A percentile compares a stretch with the other conserved stretches of the same genome.
Conservation (phyloP, 352 stramenopile species). For the Globisporangium okanoganense region DNA sequence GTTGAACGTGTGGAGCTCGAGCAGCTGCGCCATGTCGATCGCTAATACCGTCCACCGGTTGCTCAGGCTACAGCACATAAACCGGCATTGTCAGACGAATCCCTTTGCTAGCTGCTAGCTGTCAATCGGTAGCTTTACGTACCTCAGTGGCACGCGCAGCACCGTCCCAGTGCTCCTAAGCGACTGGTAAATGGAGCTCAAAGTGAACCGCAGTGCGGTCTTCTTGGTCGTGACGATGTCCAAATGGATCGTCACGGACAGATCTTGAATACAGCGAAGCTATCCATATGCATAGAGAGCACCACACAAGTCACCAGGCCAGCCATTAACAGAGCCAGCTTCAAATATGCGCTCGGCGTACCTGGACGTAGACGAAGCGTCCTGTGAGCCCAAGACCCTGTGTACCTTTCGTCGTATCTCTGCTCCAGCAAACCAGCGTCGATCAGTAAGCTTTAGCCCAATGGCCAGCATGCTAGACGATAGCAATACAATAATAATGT, state of each 20-base stretch:
- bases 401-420: slow-evolving; percentile 40
- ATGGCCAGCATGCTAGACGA: neutral
- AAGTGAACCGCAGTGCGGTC: slow-evolving; percentile 50
- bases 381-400: slow-evolving; percentile 63
- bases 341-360: slow-evolving; percentile 19
- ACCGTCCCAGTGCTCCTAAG: slow-evolving; percentile 56
- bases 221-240: slow-evolving; percentile 73
- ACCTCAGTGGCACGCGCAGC: slow-evolving; percentile 56
- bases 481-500: no score
- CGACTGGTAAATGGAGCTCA: slow-evolving; percentile 66
- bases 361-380: slow-evolving; percentile 68
- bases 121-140: neutral
- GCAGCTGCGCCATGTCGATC: slow-evolving; percentile 55
- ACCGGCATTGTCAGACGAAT: neutral
- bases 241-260: slow-evolving; percentile 60
- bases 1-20: slow-evolving; percentile 67
- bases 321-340: no score
- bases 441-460: no score
- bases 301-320: neutral
- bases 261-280: slow-evolving; percentile 34
- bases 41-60: slow-evolving; percentile 61
- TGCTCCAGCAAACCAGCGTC: slow-evolving; percentile 3
- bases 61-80: slow-evolving; percentile 25
- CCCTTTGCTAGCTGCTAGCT: neutral
- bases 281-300: slow-evolving; percentile 1